phyloP scores from a whole-genome alignment of 2,329 filamentous ascomycete species.

The Ophiostoma sp. region DNA sequence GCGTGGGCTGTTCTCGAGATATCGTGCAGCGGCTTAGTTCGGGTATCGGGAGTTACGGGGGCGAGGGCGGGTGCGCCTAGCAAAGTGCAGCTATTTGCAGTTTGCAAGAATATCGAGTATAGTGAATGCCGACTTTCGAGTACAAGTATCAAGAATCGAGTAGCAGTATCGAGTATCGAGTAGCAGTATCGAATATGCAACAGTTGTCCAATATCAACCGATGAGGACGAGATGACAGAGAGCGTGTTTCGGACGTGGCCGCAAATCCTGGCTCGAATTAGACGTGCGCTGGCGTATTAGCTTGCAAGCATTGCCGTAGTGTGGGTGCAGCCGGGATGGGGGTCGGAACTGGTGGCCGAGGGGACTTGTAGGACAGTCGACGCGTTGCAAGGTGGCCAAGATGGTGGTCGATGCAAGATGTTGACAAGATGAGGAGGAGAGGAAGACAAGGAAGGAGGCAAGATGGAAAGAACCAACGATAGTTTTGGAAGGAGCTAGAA shows the following conservation, averaged over 20 bases:
- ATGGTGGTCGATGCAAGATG: background rate
- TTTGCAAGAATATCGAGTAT: background rate
- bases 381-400: background rate
- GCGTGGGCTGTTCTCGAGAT: background rate
- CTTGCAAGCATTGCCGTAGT: background rate
- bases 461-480: background rate
- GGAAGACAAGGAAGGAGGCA: background rate
- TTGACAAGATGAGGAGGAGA: background rate
- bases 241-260: constrained; percentile 8
- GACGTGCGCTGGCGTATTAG: constrained; percentile 8
- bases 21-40: constrained; percentile 2
- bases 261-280: background rate
- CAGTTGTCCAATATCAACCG: background rate
- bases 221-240: background rate
- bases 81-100: background rate
- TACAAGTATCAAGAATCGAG: background rate
- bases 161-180: background rate
- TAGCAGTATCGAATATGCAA: background rate
- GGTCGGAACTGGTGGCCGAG: background rate
- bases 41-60: background rate
- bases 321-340: constrained; percentile 2
- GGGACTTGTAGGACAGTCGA: background rate
- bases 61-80: background rate
- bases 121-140: background rate
- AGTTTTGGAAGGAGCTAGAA: background rate